Percentiles rank a stretch among this genome's conserved stretches.
Evolutionary conservation across 202 grass and related monocot species (phyloP).

Genomic region (Alloteropsis angusta): DNA sequence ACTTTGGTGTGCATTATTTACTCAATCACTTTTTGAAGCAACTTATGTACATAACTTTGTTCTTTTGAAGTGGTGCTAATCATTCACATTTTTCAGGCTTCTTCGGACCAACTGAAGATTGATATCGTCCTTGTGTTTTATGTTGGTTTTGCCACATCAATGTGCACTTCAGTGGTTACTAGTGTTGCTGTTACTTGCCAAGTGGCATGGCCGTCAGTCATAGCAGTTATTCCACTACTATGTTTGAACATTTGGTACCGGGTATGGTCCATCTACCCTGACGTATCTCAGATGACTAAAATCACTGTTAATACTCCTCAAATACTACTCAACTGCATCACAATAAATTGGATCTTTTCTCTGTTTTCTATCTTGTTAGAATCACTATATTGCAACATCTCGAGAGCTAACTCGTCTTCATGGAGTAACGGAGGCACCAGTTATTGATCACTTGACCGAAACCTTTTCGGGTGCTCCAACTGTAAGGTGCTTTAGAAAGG

Average conservation of each 20-base stretch:
- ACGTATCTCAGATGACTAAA: background rate
- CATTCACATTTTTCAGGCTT: conserved; percentile 27
- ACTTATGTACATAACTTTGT: too few relatives aligned
- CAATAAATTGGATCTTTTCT: too few relatives aligned
- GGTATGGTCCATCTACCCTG: conserved; percentile 21
- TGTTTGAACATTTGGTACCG: conserved; percentile 51
- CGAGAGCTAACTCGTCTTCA: conserved; percentile 52
- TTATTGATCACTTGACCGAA: conserved; percentile 63
- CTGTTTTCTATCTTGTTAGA: too few relatives aligned
- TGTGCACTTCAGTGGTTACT: conserved; percentile 45
- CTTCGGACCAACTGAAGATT: conserved; percentile 51
- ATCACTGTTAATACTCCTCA: too few relatives aligned
- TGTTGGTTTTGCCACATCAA: conserved; percentile 30
- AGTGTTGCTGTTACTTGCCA: conserved; percentile 47
- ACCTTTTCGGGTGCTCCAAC: conserved; percentile 45
- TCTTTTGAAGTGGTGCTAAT: background rate
- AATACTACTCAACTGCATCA: too few relatives aligned
- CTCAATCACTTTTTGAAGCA: background rate
- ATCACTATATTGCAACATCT: conserved; percentile 39
- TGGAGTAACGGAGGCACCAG: conserved; percentile 35
- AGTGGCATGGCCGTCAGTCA: conserved; percentile 60
- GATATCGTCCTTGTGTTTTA: conserved; percentile 39
- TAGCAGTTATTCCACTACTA: conserved; percentile 36
- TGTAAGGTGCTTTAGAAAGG: conserved; percentile 49
- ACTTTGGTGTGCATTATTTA: background rate